phyloP scores from a whole-genome alignment of 2,329 filamentous ascomycete genomes.

The Diplocarpon rosae region DNA sequence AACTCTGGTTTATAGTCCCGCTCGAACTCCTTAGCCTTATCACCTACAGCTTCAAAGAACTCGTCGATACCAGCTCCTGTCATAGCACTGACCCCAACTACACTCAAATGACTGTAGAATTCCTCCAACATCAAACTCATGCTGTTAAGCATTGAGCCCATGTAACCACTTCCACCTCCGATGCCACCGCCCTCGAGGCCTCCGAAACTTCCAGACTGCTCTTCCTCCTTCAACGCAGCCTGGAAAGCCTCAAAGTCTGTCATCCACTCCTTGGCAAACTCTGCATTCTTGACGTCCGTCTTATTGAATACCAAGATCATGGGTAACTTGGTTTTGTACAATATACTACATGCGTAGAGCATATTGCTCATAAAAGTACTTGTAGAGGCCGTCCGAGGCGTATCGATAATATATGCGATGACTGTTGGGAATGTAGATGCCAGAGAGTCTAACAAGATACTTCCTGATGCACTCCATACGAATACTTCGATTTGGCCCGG shows the following conservation, averaged over 20 bases:
- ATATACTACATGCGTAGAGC: constrained; percentile 96
- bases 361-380: constrained; percentile 99
- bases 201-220: constrained; percentile 66
- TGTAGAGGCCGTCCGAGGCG: constrained; percentile 82
- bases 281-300: constrained; percentile 85
- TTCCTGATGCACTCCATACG: constrained; percentile 93
- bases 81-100: constrained; percentile 89
- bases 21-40: constrained; percentile 81
- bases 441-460: constrained; percentile 84
- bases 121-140: constrained; percentile 98
- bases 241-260: constrained; percentile 97
- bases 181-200: constrained; percentile 53
- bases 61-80: constrained; percentile 84
- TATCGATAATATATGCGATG: constrained; percentile 95
- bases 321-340: constrained; percentile 96
- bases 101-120: constrained; percentile 87
- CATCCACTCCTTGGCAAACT: constrained; percentile 98
- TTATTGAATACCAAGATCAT: constrained; percentile 99
- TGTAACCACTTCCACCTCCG: constrained; percentile 78
- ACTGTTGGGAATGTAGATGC: constrained; percentile 94
- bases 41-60: constrained; percentile 81
- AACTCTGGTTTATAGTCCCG: constrained; percentile 87
- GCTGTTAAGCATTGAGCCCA: constrained; percentile 89
- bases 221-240: constrained; percentile 67
- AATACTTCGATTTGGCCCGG: constrained; percentile 98